phyloP scores from a whole-genome alignment of 2,329 filamentous ascomycete genomes.

The Neocucurbitaria cava region DNA sequence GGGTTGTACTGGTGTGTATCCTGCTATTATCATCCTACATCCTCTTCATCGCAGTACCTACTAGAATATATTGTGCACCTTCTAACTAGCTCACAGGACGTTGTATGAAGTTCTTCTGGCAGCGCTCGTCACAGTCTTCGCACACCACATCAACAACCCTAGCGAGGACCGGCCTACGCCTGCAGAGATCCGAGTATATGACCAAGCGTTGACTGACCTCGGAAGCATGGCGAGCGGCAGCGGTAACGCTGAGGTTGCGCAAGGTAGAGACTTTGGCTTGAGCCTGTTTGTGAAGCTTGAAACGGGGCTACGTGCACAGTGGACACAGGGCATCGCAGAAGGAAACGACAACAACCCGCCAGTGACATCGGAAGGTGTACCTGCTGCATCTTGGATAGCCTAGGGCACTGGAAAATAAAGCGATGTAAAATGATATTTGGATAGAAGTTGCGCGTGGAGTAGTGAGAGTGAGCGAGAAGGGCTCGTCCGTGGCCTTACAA shows the following conservation, averaged over 20 bases:
- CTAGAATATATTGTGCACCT: not conserved
- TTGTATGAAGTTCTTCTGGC: slow-evolving; percentile 20
- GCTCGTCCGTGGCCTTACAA: too few relatives aligned
- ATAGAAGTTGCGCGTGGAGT: too few relatives aligned
- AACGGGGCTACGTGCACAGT: slow-evolving; percentile 4
- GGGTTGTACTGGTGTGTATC: slow-evolving; percentile 29
- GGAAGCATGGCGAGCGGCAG: slow-evolving; percentile 14
- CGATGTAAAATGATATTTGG: too few relatives aligned
- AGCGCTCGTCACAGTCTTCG: slow-evolving; percentile 29
- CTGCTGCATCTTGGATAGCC: not conserved
- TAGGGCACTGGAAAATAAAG: not conserved
- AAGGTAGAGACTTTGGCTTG: slow-evolving; percentile 19
- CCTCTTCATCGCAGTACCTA: not conserved
- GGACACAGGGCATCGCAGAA: not conserved
- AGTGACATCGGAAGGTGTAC: too few relatives aligned
- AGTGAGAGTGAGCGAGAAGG: too few relatives aligned
- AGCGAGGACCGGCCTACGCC: slow-evolving; percentile 4
- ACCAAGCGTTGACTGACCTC: slow-evolving; percentile 17
- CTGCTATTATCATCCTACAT: not conserved
- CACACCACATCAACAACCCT: slow-evolving; percentile 22
- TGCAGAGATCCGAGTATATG: slow-evolving; percentile 13
- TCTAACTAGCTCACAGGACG: slow-evolving; percentile 11
- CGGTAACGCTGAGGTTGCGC: slow-evolving; percentile 18
- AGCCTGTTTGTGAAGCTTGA: slow-evolving; percentile 20
- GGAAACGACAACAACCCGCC: not conserved